Base-by-base conservation (phyloP, 805 yeast genomes). In the Kregervanrija delftensis region DNA sequence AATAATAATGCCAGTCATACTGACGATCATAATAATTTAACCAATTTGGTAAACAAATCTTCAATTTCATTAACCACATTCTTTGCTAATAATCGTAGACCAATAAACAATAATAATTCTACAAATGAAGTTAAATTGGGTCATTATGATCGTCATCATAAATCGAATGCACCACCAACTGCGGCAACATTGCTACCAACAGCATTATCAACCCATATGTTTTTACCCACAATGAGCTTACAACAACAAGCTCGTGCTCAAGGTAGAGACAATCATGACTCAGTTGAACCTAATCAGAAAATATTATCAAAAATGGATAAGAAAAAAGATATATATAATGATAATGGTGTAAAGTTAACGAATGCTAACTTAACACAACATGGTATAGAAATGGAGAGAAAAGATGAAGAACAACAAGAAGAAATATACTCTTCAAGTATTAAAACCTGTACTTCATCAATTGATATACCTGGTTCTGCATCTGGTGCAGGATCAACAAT, bases 121-220 rank as follows among this genome's bases (percentile, higher is more conserved):
- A 35, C 44, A n/a, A 41, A 41, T 6, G 48, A 47, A 10, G 34
- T 37, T 13, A 37, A 38, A 30, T 47, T 45, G n/a, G 52, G 49
- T 35, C 54, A 57, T 35, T 61, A 60, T 33, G 65, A 61, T 48
- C 50, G 52, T 11, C 58, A 53, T 37, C 76, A 72, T 47, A 70
- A 68, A 45, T 77, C 81, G 1, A 76, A 74, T 53, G 82, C 81
- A 1, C 83, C 83, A n/a, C 72, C 77, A 8, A 73, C 81, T 1
- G 81, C 81, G 1, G 65, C 77, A 1, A 76, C 80, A 0, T 57
- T 77, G 14, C 60, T 77, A 33, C 82, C 83, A n/a, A 76, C 81
- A 4, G 82, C 83, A 0, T 58, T 77, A 33, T 68, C 80, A 5
- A 77, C 83, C 2, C 83, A 77, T 55, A 77, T 77, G 81, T 77